Evolutionary conservation across 208 protist genomes (phyloP), one percentile per base, ranked within the genome.

Genomic region (Balamuthia mandrillaris): DNA sequence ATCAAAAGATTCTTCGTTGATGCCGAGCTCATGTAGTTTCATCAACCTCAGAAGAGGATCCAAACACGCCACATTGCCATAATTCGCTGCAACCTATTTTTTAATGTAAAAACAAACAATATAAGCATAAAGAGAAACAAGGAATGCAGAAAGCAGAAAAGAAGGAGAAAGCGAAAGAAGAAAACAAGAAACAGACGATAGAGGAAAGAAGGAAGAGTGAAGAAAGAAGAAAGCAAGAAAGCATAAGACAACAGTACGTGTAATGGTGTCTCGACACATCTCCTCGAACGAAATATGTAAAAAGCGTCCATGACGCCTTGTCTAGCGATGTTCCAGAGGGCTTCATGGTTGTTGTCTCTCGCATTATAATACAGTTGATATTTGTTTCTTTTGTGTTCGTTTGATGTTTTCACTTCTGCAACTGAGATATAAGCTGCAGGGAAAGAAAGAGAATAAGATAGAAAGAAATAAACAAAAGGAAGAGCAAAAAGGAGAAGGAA

Each of bases 1-100:
- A 29, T 70, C 61, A 37, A 70, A 70, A 4, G 61, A 70, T 70
- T 70, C 61, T 6, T 70, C 61, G 29, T 70, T 70, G 35, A 70
- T 37, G 27, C 44, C 61, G 35, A 45, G 61, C 7, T 63, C 33
- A 63, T 18, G 56, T 35, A 63, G 56, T 10, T 9, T 35, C 18
- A 35, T 29, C 24, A 70, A 35, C 14, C 35, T 37, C 5, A 37
- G 35, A 14, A 70, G 61, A 29, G 61, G n/a, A 6, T 37, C 35
- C 12, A 70, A 45, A 24, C 61, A 70, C 12, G 37, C 61, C 29
- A 24, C 61, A 42, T 37, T 70, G 35, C 61, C 61, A 35, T 70
- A 37, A 4, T 70, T 70, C 6, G 61, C 61, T n/a, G 61, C 61
- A 10, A 70, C 35, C 61, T 70, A 37, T 1, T 14, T 21, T 24